phyloP scores from a whole-genome alignment of 2,329 filamentous ascomycete species.

The Verticillium alfalfae region DNA sequence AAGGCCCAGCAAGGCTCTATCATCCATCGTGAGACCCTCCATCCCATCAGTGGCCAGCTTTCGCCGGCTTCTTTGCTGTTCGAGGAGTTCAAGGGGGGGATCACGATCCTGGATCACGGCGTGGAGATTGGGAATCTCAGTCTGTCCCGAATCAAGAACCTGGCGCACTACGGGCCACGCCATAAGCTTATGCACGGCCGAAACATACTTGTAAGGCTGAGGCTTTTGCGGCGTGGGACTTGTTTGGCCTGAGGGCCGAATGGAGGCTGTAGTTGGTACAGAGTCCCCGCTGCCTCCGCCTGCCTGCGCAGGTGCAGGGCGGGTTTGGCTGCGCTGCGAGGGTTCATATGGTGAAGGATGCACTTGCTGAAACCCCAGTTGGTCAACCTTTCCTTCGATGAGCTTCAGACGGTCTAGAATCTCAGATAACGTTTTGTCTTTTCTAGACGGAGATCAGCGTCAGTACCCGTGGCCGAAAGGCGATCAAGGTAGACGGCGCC shows the following conservation, averaged over 20 bases:
- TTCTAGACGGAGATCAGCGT: slow-evolving; percentile 30
- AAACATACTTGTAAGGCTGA: slow-evolving; percentile 3
- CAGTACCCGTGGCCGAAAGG: background rate
- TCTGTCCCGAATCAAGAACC: slow-evolving; percentile 3
- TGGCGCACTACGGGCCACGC: slow-evolving; percentile 10
- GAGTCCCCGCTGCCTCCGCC: slow-evolving; percentile 2
- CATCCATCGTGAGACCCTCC: slow-evolving; percentile 1
- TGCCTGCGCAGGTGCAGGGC: background rate
- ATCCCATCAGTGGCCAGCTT: slow-evolving; percentile 4
- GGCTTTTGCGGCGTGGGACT: background rate
- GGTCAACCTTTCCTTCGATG: slow-evolving; percentile 52
- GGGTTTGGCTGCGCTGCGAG: background rate
- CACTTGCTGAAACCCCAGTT: slow-evolving; percentile 20
- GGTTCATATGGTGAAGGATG: slow-evolving; percentile 10
- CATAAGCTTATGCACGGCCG: slow-evolving; percentile 8
- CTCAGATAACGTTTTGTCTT: slow-evolving; percentile 57
- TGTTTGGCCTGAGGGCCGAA: slow-evolving; percentile 8
- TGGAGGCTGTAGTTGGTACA: slow-evolving; percentile 7
- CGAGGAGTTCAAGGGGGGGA: slow-evolving; percentile 4
- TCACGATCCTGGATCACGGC: slow-evolving; percentile 2
- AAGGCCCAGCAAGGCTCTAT: background rate
- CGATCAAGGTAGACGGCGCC: slow-evolving; percentile 4
- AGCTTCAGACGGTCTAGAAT: slow-evolving; percentile 51
- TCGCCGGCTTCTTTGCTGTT: slow-evolving; percentile 3
- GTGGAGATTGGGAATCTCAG: slow-evolving; percentile 5